Conservation (phyloP, 345 rosid species). For the Mangifera indica region DNA sequence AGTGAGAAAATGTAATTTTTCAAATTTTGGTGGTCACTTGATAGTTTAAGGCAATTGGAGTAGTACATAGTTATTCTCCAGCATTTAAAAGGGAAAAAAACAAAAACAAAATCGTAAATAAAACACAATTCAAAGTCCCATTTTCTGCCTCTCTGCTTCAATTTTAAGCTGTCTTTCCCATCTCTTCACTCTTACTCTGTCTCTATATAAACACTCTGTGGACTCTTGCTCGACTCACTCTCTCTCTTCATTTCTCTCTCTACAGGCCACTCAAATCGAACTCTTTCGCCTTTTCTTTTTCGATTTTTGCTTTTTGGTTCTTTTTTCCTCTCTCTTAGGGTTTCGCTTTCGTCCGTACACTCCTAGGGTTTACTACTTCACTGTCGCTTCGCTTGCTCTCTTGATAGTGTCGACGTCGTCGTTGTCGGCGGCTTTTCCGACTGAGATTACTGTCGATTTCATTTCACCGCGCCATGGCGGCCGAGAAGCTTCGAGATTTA, state of each 20-base stretch:
- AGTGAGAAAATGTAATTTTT: too few species aligned
- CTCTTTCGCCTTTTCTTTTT: not conserved
- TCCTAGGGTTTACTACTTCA: slow-evolving; percentile 31
- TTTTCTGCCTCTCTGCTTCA: slow-evolving; percentile 61
- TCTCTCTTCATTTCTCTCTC: slow-evolving; percentile 2
- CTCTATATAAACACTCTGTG: slow-evolving; percentile 20
- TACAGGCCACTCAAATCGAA: not conserved
- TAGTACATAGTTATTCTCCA: too few species aligned
- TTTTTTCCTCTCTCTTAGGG: slow-evolving; percentile 51
- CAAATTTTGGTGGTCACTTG: too few species aligned
- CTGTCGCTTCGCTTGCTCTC: not conserved
- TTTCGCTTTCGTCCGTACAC: slow-evolving; percentile 30
- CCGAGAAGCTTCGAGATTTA: slow-evolving; percentile 93
- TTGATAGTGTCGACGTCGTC: too few species aligned
- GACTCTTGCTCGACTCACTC: not conserved
- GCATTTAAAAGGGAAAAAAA: not conserved
- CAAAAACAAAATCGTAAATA: not conserved
- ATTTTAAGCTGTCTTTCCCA: slow-evolving; percentile 67
- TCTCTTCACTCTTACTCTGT: not conserved
- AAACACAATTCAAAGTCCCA: slow-evolving; percentile 32
- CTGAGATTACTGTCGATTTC: slow-evolving; percentile 17
- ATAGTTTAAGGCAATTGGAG: too few species aligned
- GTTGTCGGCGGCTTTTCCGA: too few species aligned
- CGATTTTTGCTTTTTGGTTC: not conserved
- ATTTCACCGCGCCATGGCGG: slow-evolving; percentile 64